Conservation (phyloP, 2,329 filamentous ascomycete species). For the Ascochyta rabiei region DNA sequence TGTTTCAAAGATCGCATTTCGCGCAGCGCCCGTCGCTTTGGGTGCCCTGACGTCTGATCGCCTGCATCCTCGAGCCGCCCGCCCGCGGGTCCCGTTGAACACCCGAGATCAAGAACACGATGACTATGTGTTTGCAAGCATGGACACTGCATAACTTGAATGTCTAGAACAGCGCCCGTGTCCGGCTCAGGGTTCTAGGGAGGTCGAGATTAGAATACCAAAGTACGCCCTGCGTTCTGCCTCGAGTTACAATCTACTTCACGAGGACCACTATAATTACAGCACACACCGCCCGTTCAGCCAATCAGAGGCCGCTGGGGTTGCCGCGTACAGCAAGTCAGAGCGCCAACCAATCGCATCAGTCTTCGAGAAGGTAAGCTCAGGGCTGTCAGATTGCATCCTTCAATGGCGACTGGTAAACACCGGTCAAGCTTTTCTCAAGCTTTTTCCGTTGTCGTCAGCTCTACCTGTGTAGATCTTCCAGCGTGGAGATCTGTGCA, state of each 20-base stretch:
- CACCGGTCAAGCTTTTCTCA: slow-evolving; percentile 5
- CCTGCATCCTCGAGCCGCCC: neutral
- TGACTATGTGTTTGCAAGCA: no score
- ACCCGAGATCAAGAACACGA: no score
- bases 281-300: neutral
- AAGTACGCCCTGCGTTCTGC: neutral
- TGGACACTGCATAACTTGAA: no score
- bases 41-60: neutral
- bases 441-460: slow-evolving; percentile 3
- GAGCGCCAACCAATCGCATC: neutral
- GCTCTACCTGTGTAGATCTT: neutral
- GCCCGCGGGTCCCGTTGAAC: no score
- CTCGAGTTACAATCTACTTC: neutral
- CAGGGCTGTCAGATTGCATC: neutral
- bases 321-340: neutral
- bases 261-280: neutral
- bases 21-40: neutral
- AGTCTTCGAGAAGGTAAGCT: neutral
- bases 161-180: neutral
- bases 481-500: neutral
- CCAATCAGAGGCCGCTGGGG: neutral
- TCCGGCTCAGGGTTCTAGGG: neutral
- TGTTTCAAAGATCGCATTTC: no score
- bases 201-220: no score
- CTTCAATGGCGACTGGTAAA: neutral